These are phyloP conservation scores for Plenodomus tracheiphilus DNA, from an alignment of 2,329 filamentous ascomycete genomes.

Conservation along the genomic window DNA sequence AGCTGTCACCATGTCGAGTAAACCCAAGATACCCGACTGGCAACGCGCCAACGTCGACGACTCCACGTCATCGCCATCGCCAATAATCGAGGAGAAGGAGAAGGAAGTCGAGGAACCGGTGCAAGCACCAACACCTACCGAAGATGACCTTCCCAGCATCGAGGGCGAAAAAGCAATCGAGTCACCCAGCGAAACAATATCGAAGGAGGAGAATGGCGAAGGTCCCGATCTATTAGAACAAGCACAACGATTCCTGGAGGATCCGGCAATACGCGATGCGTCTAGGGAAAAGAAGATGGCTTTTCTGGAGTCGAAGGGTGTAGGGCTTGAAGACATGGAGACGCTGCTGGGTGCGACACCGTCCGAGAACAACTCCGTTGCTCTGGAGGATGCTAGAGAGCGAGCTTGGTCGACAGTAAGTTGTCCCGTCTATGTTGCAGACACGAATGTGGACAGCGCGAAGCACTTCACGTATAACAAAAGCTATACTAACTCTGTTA, in stretches of 20 bases:
- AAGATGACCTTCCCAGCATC: constrained; percentile 6
- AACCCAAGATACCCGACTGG: constrained; percentile 41
- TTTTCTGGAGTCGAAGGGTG: constrained; percentile 78
- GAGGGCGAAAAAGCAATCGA: constrained; percentile 4
- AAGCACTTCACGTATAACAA: neutral
- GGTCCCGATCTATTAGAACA: constrained; percentile 57
- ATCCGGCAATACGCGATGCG: constrained; percentile 71
- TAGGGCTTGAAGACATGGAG: constrained; percentile 69
- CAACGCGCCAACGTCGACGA: constrained; percentile 29
- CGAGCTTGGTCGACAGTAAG: constrained; percentile 36
- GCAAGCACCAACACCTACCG: constrained; percentile 16
- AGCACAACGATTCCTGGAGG: constrained; percentile 74
- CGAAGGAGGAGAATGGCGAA: neutral
- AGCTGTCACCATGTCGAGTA: constrained; percentile 18
- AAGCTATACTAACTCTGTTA: constrained; percentile 13
- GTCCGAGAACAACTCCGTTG: constrained; percentile 13
- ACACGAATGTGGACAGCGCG: neutral
- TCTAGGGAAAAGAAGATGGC: constrained; percentile 71
- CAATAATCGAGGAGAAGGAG: constrained; percentile 3
- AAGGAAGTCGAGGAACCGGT: constrained; percentile 17
- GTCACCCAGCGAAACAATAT: neutral
- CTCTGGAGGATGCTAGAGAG: constrained; percentile 27
- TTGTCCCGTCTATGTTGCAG: no score
- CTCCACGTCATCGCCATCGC: constrained; percentile 6
- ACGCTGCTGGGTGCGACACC: constrained; percentile 56